phyloP scores from a whole-genome alignment of 257 asterid genomes.

The Perilla frutescens region DNA sequence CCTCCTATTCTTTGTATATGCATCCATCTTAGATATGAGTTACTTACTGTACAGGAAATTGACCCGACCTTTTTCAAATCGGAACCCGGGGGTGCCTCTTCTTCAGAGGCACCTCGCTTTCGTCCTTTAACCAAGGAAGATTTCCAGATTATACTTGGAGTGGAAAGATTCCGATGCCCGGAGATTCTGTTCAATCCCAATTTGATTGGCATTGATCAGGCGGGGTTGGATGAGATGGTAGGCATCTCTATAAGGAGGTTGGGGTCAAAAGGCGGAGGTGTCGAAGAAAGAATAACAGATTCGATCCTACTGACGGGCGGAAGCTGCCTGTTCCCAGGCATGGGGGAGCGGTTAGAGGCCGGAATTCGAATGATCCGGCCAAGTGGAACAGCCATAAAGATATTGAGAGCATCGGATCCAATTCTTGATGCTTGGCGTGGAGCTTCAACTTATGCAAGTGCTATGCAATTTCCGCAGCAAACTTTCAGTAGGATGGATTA shows the following conservation, averaged over 20 bases:
- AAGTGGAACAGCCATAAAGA: slow-evolving; percentile 74
- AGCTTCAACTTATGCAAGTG: slow-evolving; percentile 76
- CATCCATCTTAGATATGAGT: not conserved
- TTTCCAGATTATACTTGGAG: slow-evolving; percentile 80
- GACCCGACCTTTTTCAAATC: slow-evolving; percentile 82
- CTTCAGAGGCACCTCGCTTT: slow-evolving; percentile 70
- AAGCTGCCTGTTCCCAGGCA: slow-evolving; percentile 80
- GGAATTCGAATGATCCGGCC: slow-evolving; percentile 84
- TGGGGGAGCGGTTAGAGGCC: slow-evolving; percentile 80
- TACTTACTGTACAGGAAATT: slow-evolving; percentile 65
- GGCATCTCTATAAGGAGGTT: slow-evolving; percentile 74
- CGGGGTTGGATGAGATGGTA: slow-evolving; percentile 92
- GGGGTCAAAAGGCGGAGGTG: slow-evolving; percentile 44
- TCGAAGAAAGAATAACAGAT: slow-evolving; percentile 66
- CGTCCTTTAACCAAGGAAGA: slow-evolving; percentile 92
- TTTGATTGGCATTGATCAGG: slow-evolving; percentile 84
- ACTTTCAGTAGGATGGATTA: slow-evolving; percentile 85
- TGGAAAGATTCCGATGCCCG: slow-evolving; percentile 94
- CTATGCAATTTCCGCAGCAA: slow-evolving; percentile 61
- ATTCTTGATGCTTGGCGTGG: slow-evolving; percentile 96
- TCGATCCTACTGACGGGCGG: slow-evolving; percentile 94
- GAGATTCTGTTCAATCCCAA: slow-evolving; percentile 84
- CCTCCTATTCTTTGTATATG: not conserved
- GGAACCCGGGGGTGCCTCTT: slow-evolving; percentile 69
- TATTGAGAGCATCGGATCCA: slow-evolving; percentile 68